Evolutionary conservation across 1,284 basidiomycete genomes (phyloP), one percentile per base, ranked within the genome.

Genomic region (Boletus smithii): DNA sequence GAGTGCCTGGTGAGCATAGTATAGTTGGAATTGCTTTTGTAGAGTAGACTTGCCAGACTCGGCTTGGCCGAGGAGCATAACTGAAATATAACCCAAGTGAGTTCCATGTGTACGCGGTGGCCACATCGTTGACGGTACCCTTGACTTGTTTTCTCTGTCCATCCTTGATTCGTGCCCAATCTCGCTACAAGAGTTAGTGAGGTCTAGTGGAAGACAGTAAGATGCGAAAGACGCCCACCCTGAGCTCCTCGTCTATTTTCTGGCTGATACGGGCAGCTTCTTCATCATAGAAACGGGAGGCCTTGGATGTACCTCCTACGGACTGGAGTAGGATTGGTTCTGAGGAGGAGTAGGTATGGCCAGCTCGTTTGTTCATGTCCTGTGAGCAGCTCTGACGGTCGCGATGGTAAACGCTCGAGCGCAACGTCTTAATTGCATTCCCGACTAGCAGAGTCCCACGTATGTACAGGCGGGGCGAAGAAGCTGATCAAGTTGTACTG

Each of bases 1-100:
- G 37, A 90, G 73, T 1, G 80, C 71, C 48, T 79, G 73, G 7
- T 83, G 81, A 3, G 85, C 80, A 58, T 89, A 88, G 66, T 82
- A 83, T 2, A 90, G 73, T 60, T 90, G 87, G 59, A 90, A 88
- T 65, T 90, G 85, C 57, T 88, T 88, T 59, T 85, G 84, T 8
- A 89, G 72, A 2, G 86, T 88, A 0, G 84, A 86, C 65, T 88
- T 89, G 42, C 86, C 86, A 30, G 83, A 85, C 68, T 88, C 86
- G 49, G 86, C 85, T 60, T 89, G 87, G 9, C 87, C 87, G 26
- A 89, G 74, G 9, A 85, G 70, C 72, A 85, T 76, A 10, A 81
- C 79, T 81, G 42, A 18, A 27, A 44, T 3, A 22, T n/a, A 34
- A n/a, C 22, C n/a, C 24, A 8, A 18, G 49, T 46, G 52, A 62